A percentile compares a stretch with the other conserved stretches of the same genome.
phyloP scores from a whole-genome alignment of 192 early-diverging fungal species.

The Gorgonomyces haynaldii region DNA sequence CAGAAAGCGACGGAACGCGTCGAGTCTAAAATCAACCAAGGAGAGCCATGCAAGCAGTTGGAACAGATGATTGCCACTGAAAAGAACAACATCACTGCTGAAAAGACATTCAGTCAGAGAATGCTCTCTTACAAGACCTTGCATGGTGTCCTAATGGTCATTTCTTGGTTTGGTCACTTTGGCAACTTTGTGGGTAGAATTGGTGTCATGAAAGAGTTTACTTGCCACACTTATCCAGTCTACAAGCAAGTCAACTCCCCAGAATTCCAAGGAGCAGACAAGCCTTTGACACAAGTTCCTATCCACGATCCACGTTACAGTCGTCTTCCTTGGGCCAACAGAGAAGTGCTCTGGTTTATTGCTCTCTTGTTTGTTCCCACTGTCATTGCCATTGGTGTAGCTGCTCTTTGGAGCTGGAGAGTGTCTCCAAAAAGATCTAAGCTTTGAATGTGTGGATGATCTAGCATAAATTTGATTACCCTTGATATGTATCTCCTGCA shows the following conservation, averaged over 20 bases:
- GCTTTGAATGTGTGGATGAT: conserved; percentile 3
- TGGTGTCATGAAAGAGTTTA: conserved; percentile 21
- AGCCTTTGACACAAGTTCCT: conserved; percentile 9
- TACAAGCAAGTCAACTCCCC: conserved; percentile 21
- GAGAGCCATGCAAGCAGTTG: too few species aligned
- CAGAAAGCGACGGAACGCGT: background rate
- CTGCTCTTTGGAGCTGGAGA: too few species aligned
- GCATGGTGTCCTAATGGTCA: conserved; percentile 25
- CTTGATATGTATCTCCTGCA: background rate
- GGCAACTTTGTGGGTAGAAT: conserved; percentile 25
- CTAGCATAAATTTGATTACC: background rate
- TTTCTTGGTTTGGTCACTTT: conserved; percentile 27
- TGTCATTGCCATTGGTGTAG: too few species aligned
- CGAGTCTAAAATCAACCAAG: too few species aligned
- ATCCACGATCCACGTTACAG: conserved; percentile 15
- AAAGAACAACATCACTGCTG: background rate
- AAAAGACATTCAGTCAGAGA: background rate
- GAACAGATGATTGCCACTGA: background rate
- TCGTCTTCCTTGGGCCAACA: conserved; percentile 18
- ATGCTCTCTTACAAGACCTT: conserved; percentile 23
- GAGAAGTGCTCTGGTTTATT: conserved; percentile 12
- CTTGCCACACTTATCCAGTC: conserved; percentile 24
- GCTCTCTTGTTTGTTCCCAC: background rate
- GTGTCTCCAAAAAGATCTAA: too few species aligned
- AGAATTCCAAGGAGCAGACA: conserved; percentile 9